Base-by-base conservation (phyloP, 2,329 filamentous ascomycete genomes). In the Talaromyces sp. region DNA sequence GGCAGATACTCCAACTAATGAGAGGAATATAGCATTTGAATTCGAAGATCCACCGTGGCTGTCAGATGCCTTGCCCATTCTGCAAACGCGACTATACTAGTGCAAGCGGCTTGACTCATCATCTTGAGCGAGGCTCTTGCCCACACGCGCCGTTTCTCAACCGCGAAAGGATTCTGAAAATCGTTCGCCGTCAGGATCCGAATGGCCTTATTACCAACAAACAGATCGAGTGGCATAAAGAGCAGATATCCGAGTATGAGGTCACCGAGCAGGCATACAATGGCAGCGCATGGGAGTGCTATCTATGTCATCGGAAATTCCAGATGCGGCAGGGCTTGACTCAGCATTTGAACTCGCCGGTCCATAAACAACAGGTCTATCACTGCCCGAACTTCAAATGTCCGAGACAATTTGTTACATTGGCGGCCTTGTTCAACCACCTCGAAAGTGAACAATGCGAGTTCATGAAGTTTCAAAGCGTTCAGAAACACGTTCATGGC, bases 111-210 rank as follows among this genome's bases (percentile, higher is more conserved):
- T 68, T 89, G 4, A 71, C 77, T 0, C 79, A 87, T 70, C 85
- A 90, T 67, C 73, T 89, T 0, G 88, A 90, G 68, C 74, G 70
- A 0, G 83, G 83, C n/a, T 73, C 78, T 0, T 90, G 87, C 61
- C 79, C 80, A 0, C 72, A 73, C 0, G 83, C 84, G 0, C 75
- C 72, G 0, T 63, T 68, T 2, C 51, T 88, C 1, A 81, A 84
- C 70, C 82, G 83, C 10, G 80, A 85, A 10, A 73, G 68, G 2
- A 77, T 89, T 3, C 83, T 83, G 71, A 67, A 71, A 0, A 71
- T 79, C 11, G 74, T 88, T 7, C 79, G 80, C 1, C 65, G 70
- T 15, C 76, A 78, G 1, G 86, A 89, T 65, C 78, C 79, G 0
- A 47, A 76, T 4, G 81, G 84, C 13, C 2, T 80, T 34, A 81